Base-by-base conservation (phyloP, 371 early-diverging fungal genomes). In the Mortierella sp. region DNA sequence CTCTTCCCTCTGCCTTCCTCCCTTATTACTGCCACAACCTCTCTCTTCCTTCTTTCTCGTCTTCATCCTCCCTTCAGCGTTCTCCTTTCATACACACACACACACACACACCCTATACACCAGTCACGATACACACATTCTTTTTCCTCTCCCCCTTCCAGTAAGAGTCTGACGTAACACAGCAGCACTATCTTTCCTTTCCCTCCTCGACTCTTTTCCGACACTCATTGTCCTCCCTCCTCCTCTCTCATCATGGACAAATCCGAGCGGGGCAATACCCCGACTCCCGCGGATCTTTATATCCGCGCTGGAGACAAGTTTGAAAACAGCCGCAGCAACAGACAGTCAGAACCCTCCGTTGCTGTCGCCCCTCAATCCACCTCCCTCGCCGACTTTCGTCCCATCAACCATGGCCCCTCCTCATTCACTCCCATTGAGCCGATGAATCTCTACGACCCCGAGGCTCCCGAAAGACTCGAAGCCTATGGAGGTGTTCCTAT, bases 401-500 rank as follows among this genome's bases (percentile, higher is more conserved):
- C 90, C 1, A 63, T 68, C 68, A 92, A 90, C 76, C 70, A 84
- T 42, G 81, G 85, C 21, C 92, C 92, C 0, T 94, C 91, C 82
- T 88, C 91, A 10, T 92, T 91, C 84, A 88, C 88, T 6, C 89
- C 90, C 0, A 81, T 81, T 13, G 90, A 94, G 76, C 80, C 92
- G 5, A 86, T 88, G 48, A 82, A 87, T 31, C 76, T 93, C 38
- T 89, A 92, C 77, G 94, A 94, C 87, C 93, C 93, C 19, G 92
- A 93, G 78, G 89, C 91, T 28, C 76, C 92, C 42, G 87, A 89
- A 19, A 81, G 89, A 8, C 81, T 94, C 28, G 75, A 79, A 21
- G 70, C 75, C 8, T 89, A 81, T 55, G 92, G 92, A 71, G 93
- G 94, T 28, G 70, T 91, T 16, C 83, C 82, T 28, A 91, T 92